Base-by-base conservation (phyloP, 2,329 filamentous ascomycete species). In the Penicillium sclerotiorum region DNA sequence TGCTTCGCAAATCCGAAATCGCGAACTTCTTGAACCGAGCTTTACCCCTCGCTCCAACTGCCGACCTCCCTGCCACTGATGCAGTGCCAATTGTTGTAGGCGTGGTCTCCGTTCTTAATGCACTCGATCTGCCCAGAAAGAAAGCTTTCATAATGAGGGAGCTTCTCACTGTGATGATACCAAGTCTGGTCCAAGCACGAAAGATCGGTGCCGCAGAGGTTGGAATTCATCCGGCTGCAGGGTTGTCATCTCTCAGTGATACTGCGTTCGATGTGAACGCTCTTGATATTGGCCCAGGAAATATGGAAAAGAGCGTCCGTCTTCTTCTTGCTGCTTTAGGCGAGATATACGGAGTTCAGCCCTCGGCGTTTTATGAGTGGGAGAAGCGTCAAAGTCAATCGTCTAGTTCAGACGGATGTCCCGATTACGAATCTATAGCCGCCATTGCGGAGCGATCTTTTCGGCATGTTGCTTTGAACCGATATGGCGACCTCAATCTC, bases 161-260 rank as follows among this genome's bases (percentile, higher is more conserved):
- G 64, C 80, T 97, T 42, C 81, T 99, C 8, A 87, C 86, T 3
- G 85, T 91, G 13, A 78, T 97, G 33, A 89, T 95, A 45, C 87
- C 86, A 27, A 91, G 89, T 2, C 79, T 99, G 8, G 87, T 96
- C 4, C 90, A 96, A 70, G 94, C 94, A 13, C 83, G 94, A 32
- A 96, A 95, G 39, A 82, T 93, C 40, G 93, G 93, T 25, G 94
- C 94, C 33, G 92, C 94, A n/a, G 94, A 97, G 66, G 89, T 94
- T 63, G 94, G 93, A 3, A 90, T 99, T 28, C 93, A 97, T 72
- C 94, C 94, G 33, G 93, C 93, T 15, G 90, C 93, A 8, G 92
- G 90, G 0, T 76, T 96, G 43, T 86, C 90, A 21, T 86, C 87
- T 11, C 75, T 94, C 23, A 87, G 85, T 49, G 69, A 73, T 56